These are phyloP conservation scores for Verticillium isaacii DNA, from an alignment of 2,329 filamentous ascomycete species.

Conservation along the genomic window DNA sequence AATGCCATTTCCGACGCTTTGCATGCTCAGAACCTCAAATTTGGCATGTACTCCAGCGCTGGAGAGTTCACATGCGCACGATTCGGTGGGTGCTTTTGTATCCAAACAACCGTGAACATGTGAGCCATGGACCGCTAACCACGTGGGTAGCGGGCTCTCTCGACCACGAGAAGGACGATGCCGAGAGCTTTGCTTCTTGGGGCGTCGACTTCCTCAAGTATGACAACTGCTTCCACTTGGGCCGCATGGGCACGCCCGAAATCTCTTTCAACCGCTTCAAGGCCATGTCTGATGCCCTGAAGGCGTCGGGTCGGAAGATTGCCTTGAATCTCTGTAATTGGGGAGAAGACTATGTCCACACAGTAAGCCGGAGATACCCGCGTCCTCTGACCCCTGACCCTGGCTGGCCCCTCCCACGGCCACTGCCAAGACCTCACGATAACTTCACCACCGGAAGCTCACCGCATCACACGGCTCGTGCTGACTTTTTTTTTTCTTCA, in stretches of 20 bases:
- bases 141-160: slow-evolving; percentile 33
- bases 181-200: slow-evolving; percentile 46
- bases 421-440: not conserved
- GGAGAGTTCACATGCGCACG: slow-evolving; percentile 45
- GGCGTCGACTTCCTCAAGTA: slow-evolving; percentile 50
- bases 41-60: slow-evolving; percentile 34
- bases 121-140: not conserved
- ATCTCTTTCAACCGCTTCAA: slow-evolving; percentile 23
- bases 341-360: slow-evolving; percentile 22
- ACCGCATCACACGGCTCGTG: not conserved
- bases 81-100: slow-evolving; percentile 17
- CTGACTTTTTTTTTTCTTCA: slow-evolving; percentile 1
- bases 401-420: not conserved
- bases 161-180: slow-evolving; percentile 48
- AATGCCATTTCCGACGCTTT: slow-evolving; percentile 27
- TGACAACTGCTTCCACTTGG: slow-evolving; percentile 38
- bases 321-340: slow-evolving; percentile 28
- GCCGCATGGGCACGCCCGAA: slow-evolving; percentile 17
- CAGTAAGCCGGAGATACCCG: not conserved
- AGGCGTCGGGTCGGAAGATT: slow-evolving; percentile 23
- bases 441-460: not conserved
- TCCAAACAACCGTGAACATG: slow-evolving; percentile 18
- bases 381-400: slow-evolving; percentile 6
- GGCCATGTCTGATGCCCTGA: slow-evolving; percentile 27
- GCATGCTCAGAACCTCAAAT: slow-evolving; percentile 28